Evolutionary conservation across 2,329 filamentous ascomycete species (phyloP).

Genomic region (Dothideomycetes sp.): DNA sequence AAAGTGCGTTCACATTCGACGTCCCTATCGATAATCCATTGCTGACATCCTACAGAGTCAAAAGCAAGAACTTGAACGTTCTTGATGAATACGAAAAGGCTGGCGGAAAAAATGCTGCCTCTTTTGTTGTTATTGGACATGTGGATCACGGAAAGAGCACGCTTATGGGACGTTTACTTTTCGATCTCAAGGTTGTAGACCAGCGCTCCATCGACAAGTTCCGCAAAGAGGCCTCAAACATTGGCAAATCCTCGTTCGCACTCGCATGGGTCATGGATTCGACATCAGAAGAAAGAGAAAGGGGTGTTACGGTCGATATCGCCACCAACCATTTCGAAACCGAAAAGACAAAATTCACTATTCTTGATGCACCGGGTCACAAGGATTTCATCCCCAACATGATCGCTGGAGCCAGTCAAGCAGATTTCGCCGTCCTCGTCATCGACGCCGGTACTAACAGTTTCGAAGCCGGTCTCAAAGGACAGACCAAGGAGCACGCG

Average conservation of each 20-base stretch:
- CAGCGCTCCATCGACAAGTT: slow-evolving; percentile 83
- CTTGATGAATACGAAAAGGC: slow-evolving; percentile 68
- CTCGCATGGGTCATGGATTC: slow-evolving; percentile 96
- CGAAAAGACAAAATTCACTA: slow-evolving; percentile 76
- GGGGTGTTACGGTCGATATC: slow-evolving; percentile 94
- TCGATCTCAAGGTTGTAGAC: slow-evolving; percentile 81
- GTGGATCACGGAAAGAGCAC: slow-evolving; percentile 98
- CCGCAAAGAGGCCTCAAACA: slow-evolving; percentile 75
- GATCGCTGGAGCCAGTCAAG: slow-evolving; percentile 94
- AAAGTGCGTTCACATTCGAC: background rate
- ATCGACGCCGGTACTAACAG: slow-evolving; percentile 85
- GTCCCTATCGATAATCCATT: too few species aligned
- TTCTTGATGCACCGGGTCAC: slow-evolving; percentile 90
- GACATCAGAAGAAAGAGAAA: slow-evolving; percentile 74
- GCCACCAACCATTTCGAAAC: slow-evolving; percentile 94
- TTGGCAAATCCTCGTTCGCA: slow-evolving; percentile 92
- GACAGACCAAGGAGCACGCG: slow-evolving; percentile 90
- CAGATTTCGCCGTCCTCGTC: slow-evolving; percentile 89
- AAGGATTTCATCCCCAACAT: slow-evolving; percentile 97
- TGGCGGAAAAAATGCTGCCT: slow-evolving; percentile 61
- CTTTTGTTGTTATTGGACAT: slow-evolving; percentile 54
- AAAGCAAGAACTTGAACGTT: slow-evolving; percentile 73
- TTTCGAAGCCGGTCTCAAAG: slow-evolving; percentile 86
- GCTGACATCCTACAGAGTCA: slow-evolving; percentile 33
- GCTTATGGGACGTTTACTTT: slow-evolving; percentile 86